phyloP scores from a whole-genome alignment of 331 rosid genomes.

The Erythrophleum ivorense region DNA sequence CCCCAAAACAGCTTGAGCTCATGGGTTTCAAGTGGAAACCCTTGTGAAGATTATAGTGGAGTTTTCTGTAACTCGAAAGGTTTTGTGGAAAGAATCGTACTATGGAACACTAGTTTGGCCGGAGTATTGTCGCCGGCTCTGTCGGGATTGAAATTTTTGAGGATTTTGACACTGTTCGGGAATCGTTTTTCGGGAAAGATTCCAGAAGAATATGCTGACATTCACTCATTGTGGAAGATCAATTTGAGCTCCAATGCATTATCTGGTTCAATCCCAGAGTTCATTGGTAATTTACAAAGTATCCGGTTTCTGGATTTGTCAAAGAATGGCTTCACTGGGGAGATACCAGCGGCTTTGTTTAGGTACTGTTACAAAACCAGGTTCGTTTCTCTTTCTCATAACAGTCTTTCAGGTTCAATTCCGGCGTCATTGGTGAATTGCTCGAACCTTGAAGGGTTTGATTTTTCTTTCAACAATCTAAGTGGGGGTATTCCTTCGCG shows the following conservation, averaged over 20 bases:
- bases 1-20: slow-evolving; percentile 64
- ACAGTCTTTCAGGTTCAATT: slow-evolving; percentile 67
- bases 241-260: slow-evolving; percentile 87
- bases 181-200: slow-evolving; percentile 75
- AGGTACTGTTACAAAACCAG: slow-evolving; percentile 75
- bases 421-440: slow-evolving; percentile 79
- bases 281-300: slow-evolving; percentile 78
- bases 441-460: slow-evolving; percentile 87
- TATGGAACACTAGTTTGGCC: slow-evolving; percentile 86
- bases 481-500: slow-evolving; percentile 70
- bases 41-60: slow-evolving; percentile 69
- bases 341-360: slow-evolving; percentile 81
- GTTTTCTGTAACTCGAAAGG: slow-evolving; percentile 74
- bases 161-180: slow-evolving; percentile 86
- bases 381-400: slow-evolving; percentile 83
- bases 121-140: slow-evolving; percentile 77
- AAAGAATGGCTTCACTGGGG: slow-evolving; percentile 77
- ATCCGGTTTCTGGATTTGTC: slow-evolving; percentile 93
- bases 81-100: slow-evolving; percentile 80
- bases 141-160: slow-evolving; percentile 75
- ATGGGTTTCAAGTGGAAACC: slow-evolving; percentile 75
- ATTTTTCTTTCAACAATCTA: slow-evolving; percentile 89
- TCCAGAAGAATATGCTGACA: slow-evolving; percentile 70
- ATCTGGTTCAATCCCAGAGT: slow-evolving; percentile 86
- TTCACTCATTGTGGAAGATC: slow-evolving; percentile 86